Evolutionary conservation across 1,139 yeast genomes (phyloP), one percentile per base, ranked within the genome.

Genomic region (Spathaspora sp.): DNA sequence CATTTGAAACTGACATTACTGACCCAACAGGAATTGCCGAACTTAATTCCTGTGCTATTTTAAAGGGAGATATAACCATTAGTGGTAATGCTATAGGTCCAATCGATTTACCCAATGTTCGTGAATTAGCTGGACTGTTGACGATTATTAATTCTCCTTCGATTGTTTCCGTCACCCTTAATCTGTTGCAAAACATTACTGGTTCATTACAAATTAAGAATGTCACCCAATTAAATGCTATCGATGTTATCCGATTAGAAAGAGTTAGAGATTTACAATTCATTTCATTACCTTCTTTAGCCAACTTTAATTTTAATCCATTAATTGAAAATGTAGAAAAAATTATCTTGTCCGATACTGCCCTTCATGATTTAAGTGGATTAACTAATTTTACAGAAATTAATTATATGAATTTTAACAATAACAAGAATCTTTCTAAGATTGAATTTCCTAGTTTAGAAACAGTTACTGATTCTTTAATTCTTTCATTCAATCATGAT

Each of bases 401-500:
- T 47, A 68, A 64, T 39, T 58, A 63, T 48, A 68, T 74, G 61
- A 62, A 73, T 57, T 60, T 74, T 52, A 72, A 74, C 63, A 74
- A 74, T 60, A 74, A 74, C 65, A 74, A 74, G 55, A 74, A 74
- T 59, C 65, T 74, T 53, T 54, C 76, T 13, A 31, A 51, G 24
- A 62, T 74, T 47, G 70, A 70, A 47, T 70, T 74, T 54, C 51
- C 60, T n/a, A 59, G 59, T 45, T 68, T 74, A 56, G 48, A 64
- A 54, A 47, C 63, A 16, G 76, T 72, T 44, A 51, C 64, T 38
- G 71, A 70, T 48, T 63, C 63, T 48, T 65, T 74, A 57, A 67
- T 70, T 47, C 62, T 74, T 50, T 63, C 72, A 51, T 74, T 74
- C 67, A 74, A 74, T 65, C 61, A 66, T 54, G 78, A 74, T 59